Evolutionary conservation across 257 asterid genomes (phyloP).

Genomic region (Nicotiana paniculata): DNA sequence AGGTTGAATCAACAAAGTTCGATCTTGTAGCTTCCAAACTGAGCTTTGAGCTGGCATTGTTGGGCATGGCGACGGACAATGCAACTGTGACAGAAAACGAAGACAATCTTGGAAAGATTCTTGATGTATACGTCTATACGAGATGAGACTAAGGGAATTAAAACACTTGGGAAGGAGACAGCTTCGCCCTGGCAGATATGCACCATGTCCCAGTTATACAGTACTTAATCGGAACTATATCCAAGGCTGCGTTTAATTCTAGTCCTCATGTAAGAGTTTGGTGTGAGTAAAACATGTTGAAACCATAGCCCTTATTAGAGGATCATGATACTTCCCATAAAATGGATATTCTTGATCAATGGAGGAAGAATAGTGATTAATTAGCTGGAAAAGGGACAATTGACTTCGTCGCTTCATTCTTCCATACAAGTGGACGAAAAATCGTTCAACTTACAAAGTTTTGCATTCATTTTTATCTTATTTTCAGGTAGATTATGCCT

Average conservation of each 20-base stretch:
- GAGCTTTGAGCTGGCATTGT: constrained; percentile 30
- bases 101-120: constrained; percentile 24
- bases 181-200: constrained; percentile 37
- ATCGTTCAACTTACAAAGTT: not conserved
- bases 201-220: constrained; percentile 40
- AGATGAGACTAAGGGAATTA: constrained; percentile 25
- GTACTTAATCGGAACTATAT: constrained; percentile 30
- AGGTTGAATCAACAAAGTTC: constrained; percentile 43
- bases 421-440: not conserved
- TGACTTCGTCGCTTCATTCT: not conserved
- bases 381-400: not conserved
- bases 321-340: not conserved
- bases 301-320: too few relatives aligned
- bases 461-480: not conserved
- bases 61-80: constrained; percentile 25
- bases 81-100: constrained; percentile 5
- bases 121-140: constrained; percentile 49
- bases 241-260: constrained; percentile 33
- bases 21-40: constrained; percentile 36
- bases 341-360: not conserved
- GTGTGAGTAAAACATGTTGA: constrained; percentile 3
- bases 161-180: constrained; percentile 35
- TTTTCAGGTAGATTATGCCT: not conserved
- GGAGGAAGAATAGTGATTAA: not conserved
- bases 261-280: constrained; percentile 42